Percentiles rank a stretch among this genome's conserved stretches.
These are phyloP conservation scores for Ascoidea tarda DNA, from an alignment of 805 yeast species.

Conservation along the genomic window DNA sequence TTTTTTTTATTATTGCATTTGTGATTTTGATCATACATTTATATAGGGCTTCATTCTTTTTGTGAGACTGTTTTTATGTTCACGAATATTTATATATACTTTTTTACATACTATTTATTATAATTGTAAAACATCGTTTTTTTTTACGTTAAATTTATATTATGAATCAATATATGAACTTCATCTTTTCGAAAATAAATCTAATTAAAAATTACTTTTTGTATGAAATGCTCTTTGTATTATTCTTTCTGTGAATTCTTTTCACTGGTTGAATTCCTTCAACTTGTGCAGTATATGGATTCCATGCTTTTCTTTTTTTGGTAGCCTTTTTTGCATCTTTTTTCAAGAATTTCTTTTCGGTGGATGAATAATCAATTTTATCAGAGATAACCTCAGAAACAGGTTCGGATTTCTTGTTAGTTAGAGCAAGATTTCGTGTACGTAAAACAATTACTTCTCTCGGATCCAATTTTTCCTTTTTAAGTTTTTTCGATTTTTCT, in stretches of 20 bases:
- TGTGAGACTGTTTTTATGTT: too few relatives aligned
- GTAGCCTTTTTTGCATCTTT: constrained; percentile 12
- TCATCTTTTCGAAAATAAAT: too few relatives aligned
- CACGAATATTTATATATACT: too few relatives aligned
- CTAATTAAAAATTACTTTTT: too few relatives aligned
- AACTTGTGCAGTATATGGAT: constrained; percentile 39
- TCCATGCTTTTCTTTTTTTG: constrained; percentile 33
- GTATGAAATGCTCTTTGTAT: background rate
- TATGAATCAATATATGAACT: too few relatives aligned
- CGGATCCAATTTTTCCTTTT: constrained; percentile 1
- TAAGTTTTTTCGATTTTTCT: background rate
- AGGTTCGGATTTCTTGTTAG: constrained; percentile 1
- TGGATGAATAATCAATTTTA: constrained; percentile 5
- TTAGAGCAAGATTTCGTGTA: constrained; percentile 2
- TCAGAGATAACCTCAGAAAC: constrained; percentile 2
- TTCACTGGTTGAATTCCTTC: constrained; percentile 43
- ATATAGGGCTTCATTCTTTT: too few relatives aligned
- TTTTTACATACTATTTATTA: too few relatives aligned
- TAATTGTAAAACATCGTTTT: too few relatives aligned
- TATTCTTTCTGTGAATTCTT: constrained; percentile 13
- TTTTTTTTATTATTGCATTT: too few relatives aligned
- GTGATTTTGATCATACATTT: too few relatives aligned
- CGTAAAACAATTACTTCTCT: constrained; percentile 8
- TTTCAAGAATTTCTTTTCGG: constrained; percentile 2
- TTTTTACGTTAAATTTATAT: too few relatives aligned